Evolutionary conservation across 2,329 filamentous ascomycete genomes (phyloP), one percentile per base, ranked within the genome.

Genomic region (Alternaria atra): DNA sequence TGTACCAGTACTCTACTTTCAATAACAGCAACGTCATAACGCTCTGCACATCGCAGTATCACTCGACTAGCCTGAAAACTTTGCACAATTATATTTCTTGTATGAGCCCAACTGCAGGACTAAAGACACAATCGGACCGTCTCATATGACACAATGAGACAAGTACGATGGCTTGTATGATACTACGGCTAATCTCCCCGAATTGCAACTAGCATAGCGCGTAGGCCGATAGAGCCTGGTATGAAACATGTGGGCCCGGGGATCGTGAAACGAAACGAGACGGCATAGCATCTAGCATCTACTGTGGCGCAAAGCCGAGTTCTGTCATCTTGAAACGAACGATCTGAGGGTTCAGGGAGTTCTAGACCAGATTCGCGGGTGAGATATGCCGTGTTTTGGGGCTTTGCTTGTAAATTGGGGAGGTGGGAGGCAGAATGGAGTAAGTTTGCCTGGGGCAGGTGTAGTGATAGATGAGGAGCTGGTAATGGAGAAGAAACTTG

Each of bases 311-410:
- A 27, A 50, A 17, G 46, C 39, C 46, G 32, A 50, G 15, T 37
- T 35, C 34, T 10, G 32, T 50, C 20, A 50, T 37, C 23, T 50
- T 50, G 46, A 37, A 50, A 50, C 46, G 46, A 50, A 50, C 30
- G 20, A 15, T 35, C 46, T 37, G 20, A 50, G 30, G 46, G 46
- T 50, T 50, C 46, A 50, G 20, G 4, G 20, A 50, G 20, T 30
- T 50, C 30, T 37, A 50, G 46, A 50, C 20, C 32, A 37, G 20
- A 30, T 23, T 48, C 17, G 30, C 46, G 30, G 46, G 17, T 35
- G 12, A 23, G 29, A 34, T 25, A 34, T 48, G 17, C 17, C 46
- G 17, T 48, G 30, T 32, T 48, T 17, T 48, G 30, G 46, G 25
- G 8, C 13, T 48, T 32, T 5, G 17, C 17, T 40, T 17, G 10